These are phyloP conservation scores for Globisporangium alternatum DNA, from an alignment of 352 stramenopile genomes.

Conservation along the genomic window DNA sequence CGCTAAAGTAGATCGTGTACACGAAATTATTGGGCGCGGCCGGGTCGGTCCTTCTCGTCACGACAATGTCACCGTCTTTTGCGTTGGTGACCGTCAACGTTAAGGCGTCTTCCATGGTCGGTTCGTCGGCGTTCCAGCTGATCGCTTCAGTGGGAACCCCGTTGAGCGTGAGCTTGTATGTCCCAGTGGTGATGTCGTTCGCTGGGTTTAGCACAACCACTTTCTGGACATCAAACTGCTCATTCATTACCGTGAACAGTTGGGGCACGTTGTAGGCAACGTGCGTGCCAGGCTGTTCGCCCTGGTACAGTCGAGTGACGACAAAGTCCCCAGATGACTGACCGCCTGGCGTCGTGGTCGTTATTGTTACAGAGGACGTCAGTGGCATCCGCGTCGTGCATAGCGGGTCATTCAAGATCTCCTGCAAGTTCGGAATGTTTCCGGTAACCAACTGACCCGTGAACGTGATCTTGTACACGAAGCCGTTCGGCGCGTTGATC, in stretches of 20 bases:
- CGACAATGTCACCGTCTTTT: slow-evolving; percentile 36
- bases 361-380: slow-evolving; percentile 29
- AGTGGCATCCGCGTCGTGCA: slow-evolving; percentile 22
- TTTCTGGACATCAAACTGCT: slow-evolving; percentile 70
- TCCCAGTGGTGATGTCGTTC: slow-evolving; percentile 34
- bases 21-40: slow-evolving; percentile 50
- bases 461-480: slow-evolving; percentile 69
- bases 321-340: slow-evolving; percentile 33
- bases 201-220: slow-evolving; percentile 45
- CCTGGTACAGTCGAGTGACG: slow-evolving; percentile 45
- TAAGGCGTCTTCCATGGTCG: slow-evolving; percentile 36
- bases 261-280: slow-evolving; percentile 59
- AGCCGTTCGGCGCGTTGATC: slow-evolving; percentile 43
- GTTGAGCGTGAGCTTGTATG: slow-evolving; percentile 41
- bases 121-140: slow-evolving; percentile 57
- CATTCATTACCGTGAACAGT: slow-evolving; percentile 65
- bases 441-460: slow-evolving; percentile 52
- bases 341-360: slow-evolving; percentile 25
- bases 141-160: slow-evolving; percentile 33
- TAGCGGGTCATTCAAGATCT: slow-evolving; percentile 15
- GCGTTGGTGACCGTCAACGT: slow-evolving; percentile 8
- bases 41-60: slow-evolving; percentile 45
- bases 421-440: slow-evolving; percentile 34
- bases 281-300: slow-evolving; percentile 42
- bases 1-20: slow-evolving; percentile 79